A percentile compares a stretch with the other conserved stretches of the same genome.
Conservation (phyloP, 768 basidiomycete species). For the Chlorophyllum brunneum region DNA sequence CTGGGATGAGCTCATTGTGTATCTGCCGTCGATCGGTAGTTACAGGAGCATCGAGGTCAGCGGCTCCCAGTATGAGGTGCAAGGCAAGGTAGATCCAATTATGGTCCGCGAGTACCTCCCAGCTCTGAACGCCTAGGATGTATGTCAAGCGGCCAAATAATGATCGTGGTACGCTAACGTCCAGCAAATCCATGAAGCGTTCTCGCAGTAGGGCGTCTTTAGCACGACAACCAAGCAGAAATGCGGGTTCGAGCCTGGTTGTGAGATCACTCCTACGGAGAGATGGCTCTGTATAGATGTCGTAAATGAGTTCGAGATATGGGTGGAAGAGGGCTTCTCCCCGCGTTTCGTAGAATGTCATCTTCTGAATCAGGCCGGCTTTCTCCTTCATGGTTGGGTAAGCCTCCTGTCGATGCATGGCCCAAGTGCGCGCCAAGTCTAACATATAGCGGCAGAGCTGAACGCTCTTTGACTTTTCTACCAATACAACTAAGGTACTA, state of each 20-base stretch:
- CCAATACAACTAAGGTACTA: constrained; percentile 70
- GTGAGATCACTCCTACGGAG: constrained; percentile 92
- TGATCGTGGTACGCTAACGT: constrained; percentile 82
- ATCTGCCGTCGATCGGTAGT: constrained; percentile 38
- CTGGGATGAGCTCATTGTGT: constrained; percentile 25
- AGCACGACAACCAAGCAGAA: constrained; percentile 87
- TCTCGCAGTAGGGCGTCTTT: constrained; percentile 76
- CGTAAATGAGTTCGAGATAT: constrained; percentile 87
- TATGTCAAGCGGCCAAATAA: constrained; percentile 82
- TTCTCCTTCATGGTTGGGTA: constrained; percentile 97
- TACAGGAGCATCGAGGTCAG: constrained; percentile 38
- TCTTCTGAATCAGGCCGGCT: constrained; percentile 81
- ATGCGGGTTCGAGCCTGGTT: constrained; percentile 87
- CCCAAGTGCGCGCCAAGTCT: constrained; percentile 85
- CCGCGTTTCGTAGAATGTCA: constrained; percentile 78
- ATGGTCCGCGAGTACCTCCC: constrained; percentile 88
- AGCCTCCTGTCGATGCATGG: constrained; percentile 77
- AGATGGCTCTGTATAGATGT: constrained; percentile 86
- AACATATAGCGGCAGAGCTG: constrained; percentile 81
- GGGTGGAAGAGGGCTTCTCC: constrained; percentile 76
- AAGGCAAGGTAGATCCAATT: constrained; percentile 94
- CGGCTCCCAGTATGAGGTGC: constrained; percentile 76
- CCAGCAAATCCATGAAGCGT: constrained; percentile 86
- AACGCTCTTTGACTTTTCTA: constrained; percentile 85
- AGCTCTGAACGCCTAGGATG: constrained; percentile 88